Evolutionary conservation across 2,329 filamentous ascomycete genomes (phyloP), one percentile per base, ranked within the genome.

Genomic region (Aschersonia sp.): DNA sequence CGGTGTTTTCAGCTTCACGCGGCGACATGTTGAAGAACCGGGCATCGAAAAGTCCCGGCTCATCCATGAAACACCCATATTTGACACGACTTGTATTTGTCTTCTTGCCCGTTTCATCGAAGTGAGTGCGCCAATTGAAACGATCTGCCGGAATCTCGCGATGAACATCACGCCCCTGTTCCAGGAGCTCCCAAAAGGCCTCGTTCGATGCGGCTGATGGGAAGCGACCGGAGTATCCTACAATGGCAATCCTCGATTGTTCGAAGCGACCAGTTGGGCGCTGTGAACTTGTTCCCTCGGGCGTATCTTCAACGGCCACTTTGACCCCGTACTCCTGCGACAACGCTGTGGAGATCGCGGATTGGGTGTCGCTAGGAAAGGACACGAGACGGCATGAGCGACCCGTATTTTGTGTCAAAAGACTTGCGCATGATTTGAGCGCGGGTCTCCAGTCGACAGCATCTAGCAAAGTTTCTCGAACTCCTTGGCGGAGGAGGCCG

Each of bases 21-120:
- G 85, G 84, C 37, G 83, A 88, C 73, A 90, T 88, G 61, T 86
- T 86, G 72, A 90, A 90, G 68, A 90, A 88, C 0, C 76, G 70
- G 1, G 83, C 76, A 56, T 90, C 85, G 54, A 90, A 89, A 9
- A 82, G 67, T 43, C 81, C 83, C 0, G 84, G 83, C 46, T 85
- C 72, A 37, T 86, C 75, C 47, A 87, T 63, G 53, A 66, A 88
- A 63, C 81, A 85, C 6, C 84, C 84, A 52, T 77, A 86, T 10
- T 78, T 79, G 2, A 81, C 82, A 53, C 81, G 74, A 31, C 74
- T 80, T 45, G 82, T 84, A 61, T 85, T 85, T 59, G 78, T 79
- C 14, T 68, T 71, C 57, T 83, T 82, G 5, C 81, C 80, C 2
- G 77, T 78, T 3, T 80, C 72, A 55, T 87, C 81, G 51, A 73